Base-by-base conservation (phyloP, 768 basidiomycete species). In the Naganishia randhawae region DNA sequence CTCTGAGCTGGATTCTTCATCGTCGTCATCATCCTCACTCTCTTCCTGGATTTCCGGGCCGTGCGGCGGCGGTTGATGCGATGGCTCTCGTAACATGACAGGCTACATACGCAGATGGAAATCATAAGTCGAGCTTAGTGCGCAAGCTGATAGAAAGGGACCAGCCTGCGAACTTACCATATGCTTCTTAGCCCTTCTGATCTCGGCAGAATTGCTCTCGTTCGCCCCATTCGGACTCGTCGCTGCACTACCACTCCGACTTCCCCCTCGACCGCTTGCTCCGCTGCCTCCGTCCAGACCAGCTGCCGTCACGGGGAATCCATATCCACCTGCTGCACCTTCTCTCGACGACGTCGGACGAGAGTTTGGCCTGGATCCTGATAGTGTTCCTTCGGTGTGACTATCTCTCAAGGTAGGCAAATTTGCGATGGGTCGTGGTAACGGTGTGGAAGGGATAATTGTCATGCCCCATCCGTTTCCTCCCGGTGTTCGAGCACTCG, bases 391-490 rank as follows among this genome's bases (percentile, higher is more conserved):
- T 8, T 7, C 16, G 3, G 57, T 2, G 25, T n/a, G 22, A 29
- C 37, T 71, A 73, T 77, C 45, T 22, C 45, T 31, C n/a, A 80
- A 41, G 0, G 78, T 78, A 2, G 78, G 78, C n/a, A 80, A 68
- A 51, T 80, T 80, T 66, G 78, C 76, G 64, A 80, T 80, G 0
- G 77, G 78, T 31, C 71, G 75, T 17, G 78, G 78, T 72, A 76
- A 73, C 0, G 78, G 78, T 14, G 78, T 76, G 14, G 74, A 74
- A 16, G 72, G 72, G 22, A 79, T 73, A 39, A 77, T 70, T 22
- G 74, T 77, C 16, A 74, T 71, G 45, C 74, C 67, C 66, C 57
- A 61, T 22, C 57, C 57, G 35, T n/a, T 61, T 25, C 57, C 57
- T 37, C 57, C 57, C 3, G 57, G 57, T 41, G 57, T 61, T 61